Evolutionary conservation across 148 eudicot species (phyloP).

Genomic region (Camellia granthamiana): DNA sequence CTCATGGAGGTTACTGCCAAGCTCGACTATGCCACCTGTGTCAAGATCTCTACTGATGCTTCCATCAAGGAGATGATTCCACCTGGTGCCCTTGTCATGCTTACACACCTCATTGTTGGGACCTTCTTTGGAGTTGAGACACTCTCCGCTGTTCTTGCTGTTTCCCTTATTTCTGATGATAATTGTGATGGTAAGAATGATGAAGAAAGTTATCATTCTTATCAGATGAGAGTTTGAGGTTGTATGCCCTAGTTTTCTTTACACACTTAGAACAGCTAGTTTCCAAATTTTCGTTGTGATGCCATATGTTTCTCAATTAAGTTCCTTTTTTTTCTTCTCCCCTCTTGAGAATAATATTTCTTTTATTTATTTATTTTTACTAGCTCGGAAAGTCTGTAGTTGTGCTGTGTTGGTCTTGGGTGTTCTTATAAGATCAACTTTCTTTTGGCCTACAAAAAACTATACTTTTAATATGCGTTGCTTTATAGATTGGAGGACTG

Average conservation of each 20-base stretch:
- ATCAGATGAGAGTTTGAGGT: not conserved
- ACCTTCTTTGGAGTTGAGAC: conserved; percentile 43
- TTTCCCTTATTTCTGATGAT: conserved; percentile 34
- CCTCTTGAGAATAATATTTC: not conserved
- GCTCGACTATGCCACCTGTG: conserved; percentile 46
- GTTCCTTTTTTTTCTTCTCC: not conserved
- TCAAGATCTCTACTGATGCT: conserved; percentile 47
- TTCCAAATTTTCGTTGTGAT: not conserved
- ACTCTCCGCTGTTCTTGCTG: conserved; percentile 47
- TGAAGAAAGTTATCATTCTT: not conserved
- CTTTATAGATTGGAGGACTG: too few species aligned
- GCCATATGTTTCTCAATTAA: not conserved
- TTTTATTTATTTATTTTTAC: too few species aligned
- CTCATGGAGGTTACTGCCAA: conserved; percentile 35
- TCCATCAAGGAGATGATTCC: conserved; percentile 51
- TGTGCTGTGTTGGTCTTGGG: too few species aligned
- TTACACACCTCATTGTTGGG: conserved; percentile 46
- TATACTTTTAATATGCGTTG: too few species aligned
- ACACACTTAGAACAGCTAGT: not conserved
- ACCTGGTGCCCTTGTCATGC: conserved; percentile 50
- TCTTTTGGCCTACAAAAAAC: too few species aligned
- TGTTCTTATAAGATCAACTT: too few species aligned
- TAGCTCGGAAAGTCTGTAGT: not conserved
- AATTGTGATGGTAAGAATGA: not conserved
- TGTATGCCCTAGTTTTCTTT: not conserved